A percentile compares a stretch with the other conserved stretches of the same genome.
These are phyloP conservation scores for Marsdenia floribunda DNA, from an alignment of 257 asterid genomes.

Conservation along the genomic window DNA sequence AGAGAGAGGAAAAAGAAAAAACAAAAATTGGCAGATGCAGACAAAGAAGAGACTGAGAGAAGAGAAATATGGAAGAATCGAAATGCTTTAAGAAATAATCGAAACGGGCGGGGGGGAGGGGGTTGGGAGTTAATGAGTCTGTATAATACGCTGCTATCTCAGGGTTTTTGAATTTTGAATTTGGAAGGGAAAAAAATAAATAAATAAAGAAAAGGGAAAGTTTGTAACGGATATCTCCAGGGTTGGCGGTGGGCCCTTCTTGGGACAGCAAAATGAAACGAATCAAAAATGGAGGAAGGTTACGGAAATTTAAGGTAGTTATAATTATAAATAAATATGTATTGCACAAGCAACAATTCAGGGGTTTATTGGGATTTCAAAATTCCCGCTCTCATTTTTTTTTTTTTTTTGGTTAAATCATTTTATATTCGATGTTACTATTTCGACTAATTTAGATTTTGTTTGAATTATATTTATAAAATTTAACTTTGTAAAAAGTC, in stretches of 20 bases:
- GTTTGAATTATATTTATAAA: no score
- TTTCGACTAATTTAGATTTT: no score
- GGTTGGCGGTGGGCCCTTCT: background rate
- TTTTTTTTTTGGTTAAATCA: no score
- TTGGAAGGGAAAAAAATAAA: constrained; percentile 26
- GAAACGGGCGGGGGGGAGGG: background rate
- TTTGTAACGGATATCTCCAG: constrained; percentile 56
- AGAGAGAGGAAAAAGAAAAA: background rate
- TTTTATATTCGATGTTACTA: no score
- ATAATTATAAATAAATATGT: background rate
- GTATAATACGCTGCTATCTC: constrained; percentile 3
- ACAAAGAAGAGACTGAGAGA: background rate
- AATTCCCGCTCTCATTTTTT: background rate
- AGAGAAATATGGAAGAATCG: background rate
- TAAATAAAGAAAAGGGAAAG: constrained; percentile 6
- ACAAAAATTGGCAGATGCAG: background rate
- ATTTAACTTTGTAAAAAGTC: no score
- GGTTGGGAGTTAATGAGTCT: background rate
- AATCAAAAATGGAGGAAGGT: constrained; percentile 7
- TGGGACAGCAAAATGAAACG: constrained; percentile 7
- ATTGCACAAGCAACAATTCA: constrained; percentile 5
- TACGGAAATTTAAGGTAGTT: constrained; percentile 11
- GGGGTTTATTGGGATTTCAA: background rate
- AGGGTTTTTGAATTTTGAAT: constrained; percentile 41
- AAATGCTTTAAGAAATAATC: background rate